Percentiles rank a stretch among this genome's conserved stretches.
Conservation (phyloP, 371 early-diverging fungal species). For the Syncephalastrum racemosum region DNA sequence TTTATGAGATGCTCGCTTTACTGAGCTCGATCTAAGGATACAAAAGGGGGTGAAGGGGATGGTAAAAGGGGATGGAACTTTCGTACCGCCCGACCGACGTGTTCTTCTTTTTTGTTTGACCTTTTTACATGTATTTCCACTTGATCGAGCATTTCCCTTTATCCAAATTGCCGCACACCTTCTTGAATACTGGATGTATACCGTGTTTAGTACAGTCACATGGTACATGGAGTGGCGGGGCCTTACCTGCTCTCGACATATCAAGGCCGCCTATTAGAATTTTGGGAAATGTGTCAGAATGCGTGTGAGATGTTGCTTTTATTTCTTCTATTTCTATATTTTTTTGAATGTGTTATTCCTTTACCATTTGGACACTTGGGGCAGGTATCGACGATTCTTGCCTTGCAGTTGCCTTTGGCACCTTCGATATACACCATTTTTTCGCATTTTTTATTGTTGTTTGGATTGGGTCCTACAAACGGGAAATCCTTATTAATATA, state of each 20-base stretch:
- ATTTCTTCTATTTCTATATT: neutral
- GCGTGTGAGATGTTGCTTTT: conserved; percentile 2
- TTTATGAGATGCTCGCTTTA: neutral
- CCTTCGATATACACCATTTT: conserved; percentile 33
- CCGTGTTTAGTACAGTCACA: neutral
- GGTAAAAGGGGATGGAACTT: conserved; percentile 1
- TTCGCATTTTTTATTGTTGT: conserved; percentile 31
- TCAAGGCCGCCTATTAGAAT: conserved; percentile 33
- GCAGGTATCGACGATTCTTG: conserved; percentile 41
- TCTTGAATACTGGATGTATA: conserved; percentile 18
- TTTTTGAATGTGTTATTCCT: neutral
- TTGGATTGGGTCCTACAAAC: conserved; percentile 39
- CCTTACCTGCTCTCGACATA: conserved; percentile 36
- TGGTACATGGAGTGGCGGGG: no score
- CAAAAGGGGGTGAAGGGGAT: conserved; percentile 4
- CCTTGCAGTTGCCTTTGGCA: conserved; percentile 19
- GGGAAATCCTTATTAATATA: neutral
- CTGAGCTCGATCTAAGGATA: neutral
- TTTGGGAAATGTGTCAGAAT: conserved; percentile 1
- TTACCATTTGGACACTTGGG: conserved; percentile 37
- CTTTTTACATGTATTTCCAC: conserved; percentile 20
- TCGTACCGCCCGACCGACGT: neutral
- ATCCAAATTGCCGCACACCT: conserved; percentile 24
- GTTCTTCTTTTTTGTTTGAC: conserved; percentile 2
- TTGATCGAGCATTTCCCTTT: conserved; percentile 19